Evolutionary conservation across 805 yeast genomes (phyloP), one percentile per base, ranked within the genome.

Genomic region (Candida gorgasii): DNA sequence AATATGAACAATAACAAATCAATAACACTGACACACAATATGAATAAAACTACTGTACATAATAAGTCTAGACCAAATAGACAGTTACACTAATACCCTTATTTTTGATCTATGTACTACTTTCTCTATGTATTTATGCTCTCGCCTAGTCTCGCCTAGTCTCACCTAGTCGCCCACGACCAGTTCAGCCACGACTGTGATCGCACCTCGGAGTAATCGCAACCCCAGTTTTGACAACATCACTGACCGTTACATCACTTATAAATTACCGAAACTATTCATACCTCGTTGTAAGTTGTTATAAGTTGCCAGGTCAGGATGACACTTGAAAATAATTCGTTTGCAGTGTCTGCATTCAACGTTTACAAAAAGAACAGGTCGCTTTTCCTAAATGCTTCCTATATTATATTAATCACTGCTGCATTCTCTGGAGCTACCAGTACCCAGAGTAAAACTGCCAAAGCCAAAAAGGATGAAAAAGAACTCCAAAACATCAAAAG

Each of bases 341-440:
- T 63, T 20, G 67, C 62, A 13, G 26, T 49, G 13, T 53, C 63
- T 19, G 48, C 65, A 17, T 49, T 69, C 36, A 58, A 58, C 35
- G 63, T 68, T 11, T 70, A 70, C 49, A 60, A 65, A 53, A 59
- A 64, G 36, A 69, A 70, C 49, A 54, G 76, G 38, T 65, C 69
- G 14, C 52, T 68, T 9, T 57, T 70, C 8, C 58, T 70, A 29
- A 70, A 70, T 49, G 67, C 72, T 5, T 63, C 73, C 7, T 70
- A 69, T 48, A 65, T 69, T 31, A 61, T 70, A 18, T 53, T 70
- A 17, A 55, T 70, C 15, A 68, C 73, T 0, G 67, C 73, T 5
- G 75, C 73, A 2, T 70, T 70, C 45, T 57, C 72, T 0, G 71
- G 73, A 1, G 75, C 72, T 17, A 68, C 75, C 18, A 57, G 52